Percentiles rank a stretch among this genome's conserved stretches.
Conservation (phyloP, 345 rosid species). For the Sapria himalayana region DNA sequence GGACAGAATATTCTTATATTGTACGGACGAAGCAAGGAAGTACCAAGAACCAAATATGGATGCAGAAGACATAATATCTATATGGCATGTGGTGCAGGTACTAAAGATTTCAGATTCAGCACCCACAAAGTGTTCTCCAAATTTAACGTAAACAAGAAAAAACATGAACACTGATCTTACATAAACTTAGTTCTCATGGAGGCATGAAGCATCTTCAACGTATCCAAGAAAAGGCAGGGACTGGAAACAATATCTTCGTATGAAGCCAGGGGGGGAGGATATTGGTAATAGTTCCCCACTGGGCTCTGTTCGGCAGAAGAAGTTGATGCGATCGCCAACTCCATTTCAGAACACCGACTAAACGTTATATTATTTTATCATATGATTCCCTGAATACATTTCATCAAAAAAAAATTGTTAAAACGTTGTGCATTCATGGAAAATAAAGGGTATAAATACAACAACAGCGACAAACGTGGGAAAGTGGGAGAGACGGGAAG, state of each 20-base stretch:
- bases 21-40: too few relatives aligned
- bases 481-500: neutral
- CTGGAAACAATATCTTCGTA: conserved; percentile 45
- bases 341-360: conserved; percentile 8
- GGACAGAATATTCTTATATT: too few relatives aligned
- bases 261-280: conserved; percentile 41
- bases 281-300: conserved; percentile 18
- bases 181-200: conserved; percentile 78
- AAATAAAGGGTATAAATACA: conserved; percentile 6
- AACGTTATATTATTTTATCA: too few relatives aligned
- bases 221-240: conserved; percentile 40
- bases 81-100: too few relatives aligned
- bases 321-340: conserved; percentile 59
- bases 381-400: conserved; percentile 10
- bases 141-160: too few relatives aligned
- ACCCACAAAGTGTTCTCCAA: too few relatives aligned
- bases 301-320: conserved; percentile 47
- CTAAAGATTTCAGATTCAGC: too few relatives aligned
- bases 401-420: conserved; percentile 9
- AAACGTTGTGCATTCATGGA: conserved; percentile 5
- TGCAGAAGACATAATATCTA: too few relatives aligned
- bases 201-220: conserved; percentile 66
- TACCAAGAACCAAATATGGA: too few relatives aligned
- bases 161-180: too few relatives aligned
- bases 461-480: neutral